phyloP scores from a whole-genome alignment of 768 basidiomycete genomes.

The Ephemerocybe angulata region DNA sequence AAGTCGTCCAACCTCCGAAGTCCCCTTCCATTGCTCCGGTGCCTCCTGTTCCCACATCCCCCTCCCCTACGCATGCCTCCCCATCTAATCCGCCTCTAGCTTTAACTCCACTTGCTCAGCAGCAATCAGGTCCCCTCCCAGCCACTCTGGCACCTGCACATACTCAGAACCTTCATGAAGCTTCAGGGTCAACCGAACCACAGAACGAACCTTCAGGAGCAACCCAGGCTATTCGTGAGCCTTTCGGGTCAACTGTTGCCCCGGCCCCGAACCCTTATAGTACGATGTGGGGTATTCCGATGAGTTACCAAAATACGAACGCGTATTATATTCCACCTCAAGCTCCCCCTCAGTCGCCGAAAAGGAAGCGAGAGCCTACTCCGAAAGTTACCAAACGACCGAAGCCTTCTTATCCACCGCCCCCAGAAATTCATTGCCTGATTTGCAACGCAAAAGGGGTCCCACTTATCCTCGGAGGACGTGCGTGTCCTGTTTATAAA shows the following conservation, averaged over 20 bases:
- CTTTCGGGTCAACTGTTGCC: no score
- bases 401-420: conserved; percentile 4
- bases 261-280: no score
- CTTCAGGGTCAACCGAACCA: no score
- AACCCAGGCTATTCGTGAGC: no score
- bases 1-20: conserved; percentile 20
- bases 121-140: not conserved
- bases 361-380: not conserved
- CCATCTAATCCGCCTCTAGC: not conserved
- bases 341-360: not conserved
- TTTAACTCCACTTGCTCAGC: no score
- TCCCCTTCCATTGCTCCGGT: conserved; percentile 9
- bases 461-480: conserved; percentile 71
- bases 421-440: conserved; percentile 43
- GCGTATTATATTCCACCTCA: no score
- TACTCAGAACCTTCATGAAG: no score
- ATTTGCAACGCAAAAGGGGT: conserved; percentile 66
- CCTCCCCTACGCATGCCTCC: not conserved
- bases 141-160: no score
- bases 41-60: conserved; percentile 8
- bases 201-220: no score
- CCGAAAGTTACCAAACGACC: not conserved
- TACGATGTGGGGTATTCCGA: not conserved
- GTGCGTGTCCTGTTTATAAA: conserved; percentile 39
- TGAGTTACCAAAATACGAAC: no score